Evolutionary conservation across 352 stramenopile species (phyloP), one percentile per base, ranked within the genome.

Genomic region (Phytophthora palmivora): DNA sequence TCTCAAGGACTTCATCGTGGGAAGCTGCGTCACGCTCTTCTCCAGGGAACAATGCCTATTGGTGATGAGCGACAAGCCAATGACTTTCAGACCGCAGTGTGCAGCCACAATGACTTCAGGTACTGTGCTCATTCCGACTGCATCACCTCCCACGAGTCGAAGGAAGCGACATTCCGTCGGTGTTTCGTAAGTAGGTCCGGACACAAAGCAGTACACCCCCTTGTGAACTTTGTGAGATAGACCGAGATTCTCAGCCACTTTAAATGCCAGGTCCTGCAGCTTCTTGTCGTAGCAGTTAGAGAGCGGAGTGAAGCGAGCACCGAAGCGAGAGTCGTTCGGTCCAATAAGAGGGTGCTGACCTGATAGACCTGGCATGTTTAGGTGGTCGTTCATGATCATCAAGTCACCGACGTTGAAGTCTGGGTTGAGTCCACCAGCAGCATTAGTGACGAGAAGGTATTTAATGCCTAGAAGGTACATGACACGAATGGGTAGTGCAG

Each of bases 201-300:
- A 97, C n/a, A 99, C 93, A 69, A 98, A 98, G 79, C 91, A 97
- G 79, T 98, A 98, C 5, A 92, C 94, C 51, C 89, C 94, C 8
- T 67, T 72, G 19, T 80, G 74, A 34, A 98, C 60, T 69, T 93
- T 94, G 36, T 92, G 54, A 10, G 79, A 63, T 16, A 97, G 77
- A 9, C 79, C 58, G 7, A 98, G 65, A 6, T 91, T 60, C 43
- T 91, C 76, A 5, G 92, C 92, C 11, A 91, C 88, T 18, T 81
- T 63, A 32, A 81, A 61, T 2, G 93, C 91, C 28, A 98, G 57
- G 11, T 87, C 60, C 42, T 94, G 84, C 15, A 98, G 65, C 19
- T 87, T 74, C 45, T 75, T 68, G 73, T 95, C 84, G 73, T 98
- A 99, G 64, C 92, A 93, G 66, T 98, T 88, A 44, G 78, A 94